Base-by-base conservation (phyloP, 176 grass and related monocot genomes). In the Pontederia paniculata region DNA sequence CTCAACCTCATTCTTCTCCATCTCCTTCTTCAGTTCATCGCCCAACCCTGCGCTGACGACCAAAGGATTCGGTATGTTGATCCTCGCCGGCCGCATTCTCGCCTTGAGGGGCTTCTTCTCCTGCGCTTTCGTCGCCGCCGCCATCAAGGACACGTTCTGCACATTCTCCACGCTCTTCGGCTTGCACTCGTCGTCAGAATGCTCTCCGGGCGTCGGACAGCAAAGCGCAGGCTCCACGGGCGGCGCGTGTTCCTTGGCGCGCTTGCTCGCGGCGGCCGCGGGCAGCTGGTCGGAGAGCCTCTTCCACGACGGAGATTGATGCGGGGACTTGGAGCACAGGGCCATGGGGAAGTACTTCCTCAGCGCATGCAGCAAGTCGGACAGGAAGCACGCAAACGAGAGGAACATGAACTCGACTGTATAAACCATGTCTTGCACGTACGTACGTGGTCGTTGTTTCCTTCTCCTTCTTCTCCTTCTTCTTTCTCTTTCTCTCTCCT, bases 51-150 rank as follows among this genome's bases (percentile, higher is more conserved):
- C 37, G 5, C 37, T 37, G 28, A 2, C 61, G 0, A 48, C 46
- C 13, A 53, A 66, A 69, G 52, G 54, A 21, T 76, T 42, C n/a
- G 89, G 84, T 50, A 88, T 85, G 1, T 74, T 54, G 45, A 88
- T 61, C 52, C 50, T 85, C 14, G 84, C 51, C 13, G 89, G 89
- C 44, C 89, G 67, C 62, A 44, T 79, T 58, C 58, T 91, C 21
- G 71, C 58, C 16, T 14, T 10, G 2, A 22, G 16, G 20, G 8
- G 21, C 12, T 14, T 17, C 2, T n/a, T 21, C 7, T 14, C 28
- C 16, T 13, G 16, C 11, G 42, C 13, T 42, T 59, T 59, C 9
- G 9, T n/a, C 25, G n/a, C n/a, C 48, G 48, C 13, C 14, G 3
- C 15, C 13, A 2, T 13, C 13, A 50, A 17, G 48, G 48, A 50